Evolutionary conservation across 768 basidiomycete genomes (phyloP), one percentile per base, ranked within the genome.

Genomic region (Trichaptum fuscoviolaceum): DNA sequence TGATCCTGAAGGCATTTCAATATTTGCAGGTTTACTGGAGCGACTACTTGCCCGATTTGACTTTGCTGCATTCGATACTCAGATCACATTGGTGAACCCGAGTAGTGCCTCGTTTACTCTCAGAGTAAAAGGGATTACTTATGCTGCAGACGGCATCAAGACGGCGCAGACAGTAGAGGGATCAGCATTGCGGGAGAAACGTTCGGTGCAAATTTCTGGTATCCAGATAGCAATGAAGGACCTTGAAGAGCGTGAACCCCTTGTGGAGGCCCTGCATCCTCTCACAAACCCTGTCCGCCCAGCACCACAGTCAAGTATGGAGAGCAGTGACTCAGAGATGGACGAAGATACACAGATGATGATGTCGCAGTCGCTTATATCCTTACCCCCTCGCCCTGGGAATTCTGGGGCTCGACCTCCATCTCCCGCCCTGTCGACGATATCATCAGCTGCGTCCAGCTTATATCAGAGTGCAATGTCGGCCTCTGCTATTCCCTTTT

Each of bases 11-110:
- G 93, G 92, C 20, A 87, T 94, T 26, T 92, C 92, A 18, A 78
- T 95, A 62, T 90, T 95, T 74, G 87, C 94, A 30, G 84, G 85
- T 61, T 82, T 95, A 65, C 87, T 95, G 61, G 93, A 95, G 72
- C 82, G 87, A 30, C 79, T 95, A 15, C 84, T 95, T 30, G 84
- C 91, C 18, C 84, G 89, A 68, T 91, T 95, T 73, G 87, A 91
- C 67, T 90, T 93, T 71, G 87, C 90, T 70, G 90, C 87, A 17
- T 72, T 81, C 27, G 87, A 93, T 72, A 85, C 87, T 42, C 85
- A 79, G 71, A 78, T 95, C 66, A 89, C 89, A 1, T 68, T 95
- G 36, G 77, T 92, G n/a, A 84, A 90, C 72, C 85, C 87, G 2
- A 82, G 79, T 42, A 84, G 83, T 60, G 82, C 89, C 42, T 85